These are phyloP conservation scores for Ophiostoma montium DNA, from an alignment of 2,329 filamentous ascomycete species.

Conservation along the genomic window DNA sequence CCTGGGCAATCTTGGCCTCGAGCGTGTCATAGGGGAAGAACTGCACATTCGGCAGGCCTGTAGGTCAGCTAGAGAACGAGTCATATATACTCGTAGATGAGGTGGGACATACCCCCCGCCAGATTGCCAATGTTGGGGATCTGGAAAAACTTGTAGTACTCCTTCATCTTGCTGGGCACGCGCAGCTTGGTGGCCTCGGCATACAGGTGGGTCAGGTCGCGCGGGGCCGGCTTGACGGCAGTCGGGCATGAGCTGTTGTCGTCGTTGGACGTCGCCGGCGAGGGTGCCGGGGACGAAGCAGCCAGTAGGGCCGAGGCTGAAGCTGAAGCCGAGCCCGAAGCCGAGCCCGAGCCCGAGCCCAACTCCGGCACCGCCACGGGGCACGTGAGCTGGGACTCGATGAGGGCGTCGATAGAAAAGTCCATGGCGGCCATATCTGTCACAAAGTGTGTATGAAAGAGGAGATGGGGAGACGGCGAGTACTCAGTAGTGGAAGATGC, in stretches of 20 bases:
- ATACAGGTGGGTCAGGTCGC: constrained; percentile 68
- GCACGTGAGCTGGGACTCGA: constrained; percentile 1
- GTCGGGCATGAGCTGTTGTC: background rate
- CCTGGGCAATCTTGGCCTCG: constrained; percentile 63
- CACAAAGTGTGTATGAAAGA: background rate
- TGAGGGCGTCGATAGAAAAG: constrained; percentile 4
- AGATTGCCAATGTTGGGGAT: constrained; percentile 49
- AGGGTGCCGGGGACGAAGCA: background rate
- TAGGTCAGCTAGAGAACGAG: background rate
- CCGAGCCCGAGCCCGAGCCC: background rate
- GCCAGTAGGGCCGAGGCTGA: no score
- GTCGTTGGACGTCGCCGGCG: background rate
- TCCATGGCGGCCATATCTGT: constrained; percentile 1
- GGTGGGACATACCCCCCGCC: constrained; percentile 39
- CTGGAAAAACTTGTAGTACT: constrained; percentile 72
- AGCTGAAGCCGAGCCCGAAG: no score
- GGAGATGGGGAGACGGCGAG: background rate
- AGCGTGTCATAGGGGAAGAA: constrained; percentile 89
- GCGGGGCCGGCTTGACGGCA: constrained; percentile 27
- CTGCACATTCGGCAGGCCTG: constrained; percentile 64
- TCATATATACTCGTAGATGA: background rate
- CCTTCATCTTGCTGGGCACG: constrained; percentile 53
- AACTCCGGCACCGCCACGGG: background rate
- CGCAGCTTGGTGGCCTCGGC: constrained; percentile 55
- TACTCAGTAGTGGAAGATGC: background rate